Conservation (phyloP, 2,329 filamentous ascomycete genomes). For the Fusarium sp. region DNA sequence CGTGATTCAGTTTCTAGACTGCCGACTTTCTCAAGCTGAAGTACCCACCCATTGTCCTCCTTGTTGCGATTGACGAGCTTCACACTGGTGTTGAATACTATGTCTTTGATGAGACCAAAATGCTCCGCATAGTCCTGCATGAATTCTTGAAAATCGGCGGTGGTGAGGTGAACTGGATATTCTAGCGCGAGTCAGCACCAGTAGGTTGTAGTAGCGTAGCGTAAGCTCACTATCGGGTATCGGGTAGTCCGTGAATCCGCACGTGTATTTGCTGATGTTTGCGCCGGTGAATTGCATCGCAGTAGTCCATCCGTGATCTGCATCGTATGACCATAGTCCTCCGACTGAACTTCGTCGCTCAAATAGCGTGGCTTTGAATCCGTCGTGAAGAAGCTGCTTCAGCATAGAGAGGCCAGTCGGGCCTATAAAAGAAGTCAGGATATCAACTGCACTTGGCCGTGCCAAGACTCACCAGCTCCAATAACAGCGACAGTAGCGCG, state of each 20-base stretch:
- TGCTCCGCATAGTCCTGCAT: conserved; percentile 30
- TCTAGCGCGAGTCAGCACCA: not conserved
- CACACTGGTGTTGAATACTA: conserved; percentile 17
- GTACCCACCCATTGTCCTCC: conserved; percentile 2
- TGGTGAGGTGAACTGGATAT: conserved; percentile 18
- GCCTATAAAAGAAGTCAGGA: not conserved
- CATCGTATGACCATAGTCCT: conserved; percentile 18
- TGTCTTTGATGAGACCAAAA: conserved; percentile 1
- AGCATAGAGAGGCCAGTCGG: conserved; percentile 34
- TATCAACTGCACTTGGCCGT: fast-evolving
- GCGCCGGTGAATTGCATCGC: conserved; percentile 7
- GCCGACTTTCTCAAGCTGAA: conserved; percentile 10
- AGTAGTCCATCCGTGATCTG: conserved; percentile 18
- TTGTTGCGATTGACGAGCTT: not conserved
- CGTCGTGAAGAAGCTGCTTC: conserved; percentile 27
- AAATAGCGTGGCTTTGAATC: conserved; percentile 13
- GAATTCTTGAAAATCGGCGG: conserved; percentile 29
- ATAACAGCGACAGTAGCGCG: conserved; percentile 6
- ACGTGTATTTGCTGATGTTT: conserved; percentile 35
- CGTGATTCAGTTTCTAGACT: not conserved
- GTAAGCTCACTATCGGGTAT: conserved; percentile 28
- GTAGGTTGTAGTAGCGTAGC: fast-evolving
- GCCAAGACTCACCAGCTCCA: not conserved
- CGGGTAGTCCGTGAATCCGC: conserved; percentile 27
- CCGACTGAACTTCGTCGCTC: conserved; percentile 19